Evolutionary conservation across 306 rosid genomes (phyloP).

Genomic region (Cucurbita argyrosperma): DNA sequence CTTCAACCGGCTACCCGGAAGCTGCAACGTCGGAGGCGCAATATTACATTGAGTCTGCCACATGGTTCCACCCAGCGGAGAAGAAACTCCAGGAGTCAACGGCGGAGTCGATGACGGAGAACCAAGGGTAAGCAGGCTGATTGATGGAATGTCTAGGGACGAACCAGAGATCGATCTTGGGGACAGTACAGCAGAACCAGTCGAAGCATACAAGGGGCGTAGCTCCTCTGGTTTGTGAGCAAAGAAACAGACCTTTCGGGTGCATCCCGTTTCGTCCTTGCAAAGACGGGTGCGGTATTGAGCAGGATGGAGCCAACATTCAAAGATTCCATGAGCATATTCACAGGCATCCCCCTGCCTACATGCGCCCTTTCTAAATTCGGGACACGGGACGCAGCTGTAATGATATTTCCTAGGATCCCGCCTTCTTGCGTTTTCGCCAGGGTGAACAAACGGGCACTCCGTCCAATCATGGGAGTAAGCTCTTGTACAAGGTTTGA

Average conservation of each 20-base stretch:
- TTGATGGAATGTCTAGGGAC: conserved; percentile 36
- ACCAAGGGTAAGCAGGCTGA: conserved; percentile 31
- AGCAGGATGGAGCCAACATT: conserved; percentile 94
- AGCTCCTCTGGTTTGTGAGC: conserved; percentile 78
- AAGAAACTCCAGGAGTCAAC: conserved; percentile 44
- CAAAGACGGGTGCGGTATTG: conserved; percentile 82
- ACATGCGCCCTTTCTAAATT: conserved; percentile 67
- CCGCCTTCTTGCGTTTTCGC: conserved; percentile 85
- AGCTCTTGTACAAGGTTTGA: conserved; percentile 88
- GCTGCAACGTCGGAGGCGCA: conserved; percentile 45
- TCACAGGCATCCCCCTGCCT: conserved; percentile 73
- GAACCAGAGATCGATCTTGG: conserved; percentile 37
- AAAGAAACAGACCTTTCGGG: conserved; percentile 72
- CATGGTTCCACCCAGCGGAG: conserved; percentile 36
- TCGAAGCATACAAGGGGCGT: conserved; percentile 72
- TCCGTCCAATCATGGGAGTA: conserved; percentile 94
- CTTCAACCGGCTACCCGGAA: conserved; percentile 47
- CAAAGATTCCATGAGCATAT: conserved; percentile 82
- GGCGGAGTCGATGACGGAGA: conserved; percentile 43
- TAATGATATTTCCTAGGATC: conserved; percentile 66
- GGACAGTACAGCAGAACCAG: conserved; percentile 82
- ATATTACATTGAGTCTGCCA: conserved; percentile 38
- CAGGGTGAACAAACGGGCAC: conserved; percentile 88
- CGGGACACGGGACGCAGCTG: conserved; percentile 84
- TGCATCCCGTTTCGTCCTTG: conserved; percentile 67